Percentiles rank a stretch among this genome's conserved stretches.
Evolutionary conservation across 345 rosid genomes (phyloP).

Genomic region (Gossypium turneri): DNA sequence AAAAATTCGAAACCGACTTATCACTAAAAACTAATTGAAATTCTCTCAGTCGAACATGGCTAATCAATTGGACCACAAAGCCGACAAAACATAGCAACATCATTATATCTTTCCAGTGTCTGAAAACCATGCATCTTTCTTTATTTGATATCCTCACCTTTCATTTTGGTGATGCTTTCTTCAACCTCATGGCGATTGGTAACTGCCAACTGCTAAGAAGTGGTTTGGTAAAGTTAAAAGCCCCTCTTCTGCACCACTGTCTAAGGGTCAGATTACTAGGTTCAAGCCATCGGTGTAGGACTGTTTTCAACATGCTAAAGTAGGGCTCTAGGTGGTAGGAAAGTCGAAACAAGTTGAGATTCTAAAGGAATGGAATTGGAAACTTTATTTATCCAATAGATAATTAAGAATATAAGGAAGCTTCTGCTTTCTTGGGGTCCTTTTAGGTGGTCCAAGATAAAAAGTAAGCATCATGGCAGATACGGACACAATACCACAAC

Average conservation of each 20-base stretch:
- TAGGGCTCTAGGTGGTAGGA: background rate
- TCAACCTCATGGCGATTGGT: background rate
- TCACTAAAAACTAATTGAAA: background rate
- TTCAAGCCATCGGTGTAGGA: background rate
- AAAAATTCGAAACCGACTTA: constrained; percentile 2
- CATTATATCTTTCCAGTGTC: background rate
- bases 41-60: background rate
- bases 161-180: background rate
- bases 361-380: background rate
- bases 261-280: background rate
- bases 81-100: background rate
- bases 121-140: background rate
- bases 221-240: too few relatives aligned
- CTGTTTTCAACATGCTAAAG: background rate
- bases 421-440: background rate
- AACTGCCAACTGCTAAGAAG: background rate
- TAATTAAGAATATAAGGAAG: constrained; percentile 5
- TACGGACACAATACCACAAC: background rate
- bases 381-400: constrained; percentile 4
- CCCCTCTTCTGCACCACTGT: background rate
- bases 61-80: background rate
- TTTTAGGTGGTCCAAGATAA: constrained; percentile 4
- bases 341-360: background rate
- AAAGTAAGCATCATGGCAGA: background rate
- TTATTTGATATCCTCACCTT: background rate